Evolutionary conservation across 257 asterid genomes (phyloP), one percentile per base, ranked within the genome.

Genomic region (Nicotiana attenuata): DNA sequence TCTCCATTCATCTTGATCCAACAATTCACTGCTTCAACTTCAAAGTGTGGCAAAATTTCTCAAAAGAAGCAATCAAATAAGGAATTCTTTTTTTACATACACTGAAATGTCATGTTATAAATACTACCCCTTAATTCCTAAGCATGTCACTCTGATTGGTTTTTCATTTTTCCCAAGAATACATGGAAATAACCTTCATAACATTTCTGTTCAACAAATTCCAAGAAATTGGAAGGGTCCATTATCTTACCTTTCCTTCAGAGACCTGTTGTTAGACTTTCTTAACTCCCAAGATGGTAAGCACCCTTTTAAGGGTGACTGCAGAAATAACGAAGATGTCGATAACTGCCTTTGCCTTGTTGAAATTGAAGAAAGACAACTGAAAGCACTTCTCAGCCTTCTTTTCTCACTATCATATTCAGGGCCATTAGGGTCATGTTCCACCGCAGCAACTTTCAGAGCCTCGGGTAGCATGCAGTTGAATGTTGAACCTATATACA

Each of bases 221-320:
- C 79, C 50, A 66, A 29, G 73, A 65, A 65, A 94, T 89, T 94
- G 97, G 93, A 19, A 68, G 3, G 19, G 19, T 80, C 53, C 61
- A 47, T 6, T 7, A 24, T 65, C 50, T 85, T 81, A 91, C 86
- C 93, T 84, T 82, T 88, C 96, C 90, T 91, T 91, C 80, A 88
- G 71, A 3, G 97, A 89, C 17, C 90, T 87, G 76, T 86, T 94
- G 61, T 88, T 82, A 10, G 94, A 88, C 83, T 91, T 85, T 84
- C 88, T 93, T 29, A 90, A 84, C 71, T 90, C 97, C 94, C 92
- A 91, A 15, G 91, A 91, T 3, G 91, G 89, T 31, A 91, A 87
- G 86, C 97, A 91, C 20, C 97, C 95, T 88, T 92, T 90, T 81
- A 93, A 83, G 5, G 99, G 98, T 20, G 97, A 90, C 53, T 89